Conservation (phyloP, 306 rosid genomes). For the Castanea crenata region DNA sequence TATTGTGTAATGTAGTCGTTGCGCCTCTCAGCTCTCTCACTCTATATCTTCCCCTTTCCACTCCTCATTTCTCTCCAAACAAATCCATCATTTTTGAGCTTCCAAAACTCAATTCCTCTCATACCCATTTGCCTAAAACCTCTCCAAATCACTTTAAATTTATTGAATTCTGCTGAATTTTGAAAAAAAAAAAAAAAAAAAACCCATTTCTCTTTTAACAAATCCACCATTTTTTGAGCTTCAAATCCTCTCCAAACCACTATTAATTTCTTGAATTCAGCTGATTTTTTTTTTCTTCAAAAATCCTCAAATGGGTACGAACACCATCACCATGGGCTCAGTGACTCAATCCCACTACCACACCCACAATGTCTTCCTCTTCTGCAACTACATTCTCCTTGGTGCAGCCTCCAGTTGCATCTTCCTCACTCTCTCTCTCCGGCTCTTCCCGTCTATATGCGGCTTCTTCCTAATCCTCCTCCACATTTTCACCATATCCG, state of each 20-base stretch:
- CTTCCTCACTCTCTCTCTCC: constrained; percentile 87
- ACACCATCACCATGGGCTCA: constrained; percentile 3
- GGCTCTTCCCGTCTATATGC: constrained; percentile 73
- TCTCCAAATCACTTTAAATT: neutral
- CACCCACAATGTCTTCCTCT: constrained; percentile 73
- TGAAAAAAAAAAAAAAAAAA: neutral
- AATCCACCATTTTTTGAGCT: neutral
- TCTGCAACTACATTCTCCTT: constrained; percentile 80
- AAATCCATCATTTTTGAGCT: neutral
- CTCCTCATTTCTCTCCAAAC: neutral
- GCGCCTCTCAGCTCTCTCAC: neutral
- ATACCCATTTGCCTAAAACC: neutral
- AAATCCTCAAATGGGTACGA: constrained; percentile 37
- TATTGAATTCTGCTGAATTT: neutral
- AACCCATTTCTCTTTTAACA: neutral
- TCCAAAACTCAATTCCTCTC: neutral
- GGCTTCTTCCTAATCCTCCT: constrained; percentile 87
- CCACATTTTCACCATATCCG: constrained; percentile 65
- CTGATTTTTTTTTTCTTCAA: neutral
- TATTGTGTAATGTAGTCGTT: constrained; percentile 21
- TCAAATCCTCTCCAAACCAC: neutral
- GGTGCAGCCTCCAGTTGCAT: constrained; percentile 96
- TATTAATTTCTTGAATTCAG: neutral
- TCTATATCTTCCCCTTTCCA: constrained; percentile 8
- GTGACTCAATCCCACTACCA: constrained; percentile 40